Base-by-base conservation (phyloP, 805 yeast species). In the Hanseniaspora hatyaiensis region DNA sequence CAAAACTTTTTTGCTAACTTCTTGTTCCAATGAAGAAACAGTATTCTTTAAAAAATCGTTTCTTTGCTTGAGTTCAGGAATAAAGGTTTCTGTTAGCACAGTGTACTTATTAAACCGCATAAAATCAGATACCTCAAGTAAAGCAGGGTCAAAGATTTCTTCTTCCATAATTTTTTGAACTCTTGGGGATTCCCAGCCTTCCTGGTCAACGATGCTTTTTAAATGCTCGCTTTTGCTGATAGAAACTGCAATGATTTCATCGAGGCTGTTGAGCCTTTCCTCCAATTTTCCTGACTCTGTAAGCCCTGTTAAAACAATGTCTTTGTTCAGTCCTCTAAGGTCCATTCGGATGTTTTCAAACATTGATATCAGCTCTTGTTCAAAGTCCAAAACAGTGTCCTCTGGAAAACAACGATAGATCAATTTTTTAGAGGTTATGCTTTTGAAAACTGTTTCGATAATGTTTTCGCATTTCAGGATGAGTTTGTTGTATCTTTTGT, bases 41-140 rank as follows among this genome's bases (percentile, higher is more conserved):
- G 64, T 45, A 16, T 50, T 50, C 13, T 52, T 53, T 18, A 63
- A 24, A 22, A 29, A 52, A 1, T 40, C 47, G 2, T 59, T 42
- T 31, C 64, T 46, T n/a, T 45, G 28, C 38, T 59, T 58, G 13
- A 63, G 43, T 23, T 60, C 56, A 2, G 49, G 44, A 5, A 53
- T 39, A 3, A 62, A n/a, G 11, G 19, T 34, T 6, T 36, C 13
- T 22, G 29, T 31, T 5, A 34, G 12, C 6, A 37, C 20, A 26
- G 31, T 20, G 12, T 36, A 30, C 5, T 43, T 12, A 24, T 20
- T 36, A 37, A 16, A 28, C 13, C 47, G 28, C 12, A 36, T 1
- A 15, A 43, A 19, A 11, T 43, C 47, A 5, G n/a, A 6, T 8
- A 16, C 15, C 4, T 19, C 29, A 32, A 43, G 12, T 22, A 34